These are phyloP conservation scores for Colletotrichum cereale DNA, from an alignment of 2,329 filamentous ascomycete species.

Conservation along the genomic window DNA sequence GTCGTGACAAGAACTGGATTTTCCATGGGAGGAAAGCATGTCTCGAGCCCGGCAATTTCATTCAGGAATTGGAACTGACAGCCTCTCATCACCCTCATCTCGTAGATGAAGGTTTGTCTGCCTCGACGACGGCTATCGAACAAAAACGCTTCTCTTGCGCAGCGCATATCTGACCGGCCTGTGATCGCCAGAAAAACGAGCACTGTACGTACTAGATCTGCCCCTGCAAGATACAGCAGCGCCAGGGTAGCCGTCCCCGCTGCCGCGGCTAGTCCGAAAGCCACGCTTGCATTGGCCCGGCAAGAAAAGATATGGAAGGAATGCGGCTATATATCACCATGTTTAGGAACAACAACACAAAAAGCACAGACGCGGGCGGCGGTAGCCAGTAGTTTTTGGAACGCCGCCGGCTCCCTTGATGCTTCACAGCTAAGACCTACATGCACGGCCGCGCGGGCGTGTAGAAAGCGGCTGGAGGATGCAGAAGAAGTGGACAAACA, in stretches of 20 bases:
- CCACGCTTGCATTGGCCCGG: conserved; percentile 25
- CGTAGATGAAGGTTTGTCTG: neutral
- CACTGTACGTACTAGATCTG: conserved; percentile 15
- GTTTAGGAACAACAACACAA: conserved; percentile 15
- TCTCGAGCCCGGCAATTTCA: conserved; percentile 22
- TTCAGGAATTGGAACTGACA: conserved; percentile 11
- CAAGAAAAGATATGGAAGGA: conserved; percentile 3
- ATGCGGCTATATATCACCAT: conserved; percentile 24
- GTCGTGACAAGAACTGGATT: neutral
- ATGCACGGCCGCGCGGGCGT: conserved; percentile 33
- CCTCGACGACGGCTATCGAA: neutral
- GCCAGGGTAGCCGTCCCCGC: neutral
- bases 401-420: conserved; percentile 5
- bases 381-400: conserved; percentile 1
- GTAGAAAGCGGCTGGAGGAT: conserved; percentile 29
- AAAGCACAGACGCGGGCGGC: conserved; percentile 6
- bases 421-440: conserved; percentile 30
- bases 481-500: conserved; percentile 37
- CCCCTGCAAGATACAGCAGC: conserved; percentile 1
- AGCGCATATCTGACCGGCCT: neutral
- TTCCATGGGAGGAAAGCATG: neutral
- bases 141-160: conserved; percentile 7
- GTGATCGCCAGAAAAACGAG: conserved; percentile 9
- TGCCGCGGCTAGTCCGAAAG: conserved; percentile 18
- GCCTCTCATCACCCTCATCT: neutral